Evolutionary conservation across 129 eudicot genomes (phyloP).

Genomic region (Sambucus nigra): DNA sequence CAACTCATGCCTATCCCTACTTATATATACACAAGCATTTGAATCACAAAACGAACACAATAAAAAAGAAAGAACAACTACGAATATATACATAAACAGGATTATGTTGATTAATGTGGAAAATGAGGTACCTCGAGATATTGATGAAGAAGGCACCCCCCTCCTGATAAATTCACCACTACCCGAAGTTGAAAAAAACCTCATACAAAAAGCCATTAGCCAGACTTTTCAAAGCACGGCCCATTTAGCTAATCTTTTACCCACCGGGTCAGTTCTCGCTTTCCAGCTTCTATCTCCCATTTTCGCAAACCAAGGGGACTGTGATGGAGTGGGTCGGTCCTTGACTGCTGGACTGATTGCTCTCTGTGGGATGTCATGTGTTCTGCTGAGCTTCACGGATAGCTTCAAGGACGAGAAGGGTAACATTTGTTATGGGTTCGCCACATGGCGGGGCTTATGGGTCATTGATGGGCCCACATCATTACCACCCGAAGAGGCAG

Average conservation of each 20-base stretch:
- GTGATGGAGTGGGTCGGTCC: conserved; percentile 36
- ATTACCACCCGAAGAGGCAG: conserved; percentile 49
- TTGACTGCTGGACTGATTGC: conserved; percentile 48
- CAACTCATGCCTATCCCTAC: conserved; percentile 13
- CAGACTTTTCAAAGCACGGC: conserved; percentile 87
- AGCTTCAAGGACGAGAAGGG: conserved; percentile 74
- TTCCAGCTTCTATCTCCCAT: conserved; percentile 73
- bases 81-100: background rate
- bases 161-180: conserved; percentile 34
- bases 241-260: conserved; percentile 68
- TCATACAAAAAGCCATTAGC: conserved; percentile 67
- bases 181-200: conserved; percentile 50
- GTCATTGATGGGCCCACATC: conserved; percentile 63
- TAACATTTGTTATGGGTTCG: conserved; percentile 61
- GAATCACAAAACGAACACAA: background rate
- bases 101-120: conserved; percentile 50
- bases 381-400: conserved; percentile 61
- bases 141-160: conserved; percentile 33
- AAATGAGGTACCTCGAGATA: conserved; percentile 18
- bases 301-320: conserved; percentile 62
- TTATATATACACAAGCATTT: conserved; percentile 22
- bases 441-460: conserved; percentile 66
- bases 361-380: conserved; percentile 64
- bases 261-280: conserved; percentile 79
- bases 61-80: background rate